Conservation (phyloP, 805 yeast genomes). For the Candida nemodendra region DNA sequence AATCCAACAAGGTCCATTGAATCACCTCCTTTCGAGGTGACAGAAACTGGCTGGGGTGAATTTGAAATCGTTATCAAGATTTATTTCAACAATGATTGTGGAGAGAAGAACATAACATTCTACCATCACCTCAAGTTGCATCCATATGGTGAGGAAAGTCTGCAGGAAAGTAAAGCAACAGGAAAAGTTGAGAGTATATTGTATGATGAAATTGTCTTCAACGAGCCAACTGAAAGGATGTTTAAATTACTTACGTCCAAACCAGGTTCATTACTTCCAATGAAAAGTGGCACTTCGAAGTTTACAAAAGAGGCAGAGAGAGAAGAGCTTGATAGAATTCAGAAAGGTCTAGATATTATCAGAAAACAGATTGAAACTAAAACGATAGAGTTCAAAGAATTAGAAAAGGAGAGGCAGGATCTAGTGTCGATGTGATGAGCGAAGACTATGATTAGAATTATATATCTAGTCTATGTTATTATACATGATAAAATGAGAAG, state of each 20-base stretch:
- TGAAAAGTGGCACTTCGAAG: constrained; percentile 24
- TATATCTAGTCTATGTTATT: not conserved
- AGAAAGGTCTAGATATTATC: constrained; percentile 34
- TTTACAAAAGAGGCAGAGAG: constrained; percentile 52
- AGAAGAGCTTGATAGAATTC: constrained; percentile 61
- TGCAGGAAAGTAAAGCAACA: constrained; percentile 25
- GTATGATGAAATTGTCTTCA: constrained; percentile 90
- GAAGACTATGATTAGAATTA: not conserved
- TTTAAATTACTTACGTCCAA: constrained; percentile 72
- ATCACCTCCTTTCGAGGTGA: constrained; percentile 87
- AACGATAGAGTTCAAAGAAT: constrained; percentile 25
- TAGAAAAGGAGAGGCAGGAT: constrained; percentile 32
- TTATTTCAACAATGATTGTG: constrained; percentile 81
- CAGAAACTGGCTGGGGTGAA: constrained; percentile 99
- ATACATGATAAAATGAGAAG: not conserved
- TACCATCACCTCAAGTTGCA: constrained; percentile 91
- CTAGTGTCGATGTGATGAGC: constrained; percentile 16
- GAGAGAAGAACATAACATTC: constrained; percentile 80
- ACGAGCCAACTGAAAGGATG: constrained; percentile 90
- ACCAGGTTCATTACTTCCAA: constrained; percentile 57
- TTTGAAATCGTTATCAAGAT: constrained; percentile 89
- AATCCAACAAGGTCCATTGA: constrained; percentile 86
- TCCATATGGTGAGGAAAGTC: constrained; percentile 56
- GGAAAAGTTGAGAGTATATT: constrained; percentile 56
- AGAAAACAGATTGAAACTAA: constrained; percentile 24